Evolutionary conservation across 768 basidiomycete genomes (phyloP).

Genomic region (Trametes sanguinea): DNA sequence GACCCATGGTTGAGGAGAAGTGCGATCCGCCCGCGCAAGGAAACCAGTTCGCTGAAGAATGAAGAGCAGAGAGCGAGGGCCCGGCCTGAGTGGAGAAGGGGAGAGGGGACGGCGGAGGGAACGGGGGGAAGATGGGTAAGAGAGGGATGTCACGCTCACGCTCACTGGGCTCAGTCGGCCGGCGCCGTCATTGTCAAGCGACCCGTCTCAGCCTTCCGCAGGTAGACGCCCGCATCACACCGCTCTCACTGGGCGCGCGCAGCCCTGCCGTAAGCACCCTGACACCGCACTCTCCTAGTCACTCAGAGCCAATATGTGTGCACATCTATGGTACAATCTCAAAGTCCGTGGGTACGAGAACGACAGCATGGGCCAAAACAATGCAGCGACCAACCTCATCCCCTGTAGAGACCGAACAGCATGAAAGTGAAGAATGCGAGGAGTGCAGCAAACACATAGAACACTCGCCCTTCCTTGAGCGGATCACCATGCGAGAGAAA

Average conservation of each 20-base stretch:
- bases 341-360: no score
- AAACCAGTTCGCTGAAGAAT: conserved; percentile 2
- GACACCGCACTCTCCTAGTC: neutral
- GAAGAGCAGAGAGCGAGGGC: neutral
- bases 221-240: neutral
- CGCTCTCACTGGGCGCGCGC: neutral
- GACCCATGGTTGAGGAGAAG: conserved; percentile 1
- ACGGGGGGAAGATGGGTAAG: neutral
- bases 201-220: conserved; percentile 11
- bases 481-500: conserved; percentile 60
- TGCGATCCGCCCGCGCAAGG: neutral
- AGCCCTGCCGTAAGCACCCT: neutral
- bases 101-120: neutral
- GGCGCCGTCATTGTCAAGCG: conserved; percentile 7
- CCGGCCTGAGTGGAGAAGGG: conserved; percentile 2
- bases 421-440: conserved; percentile 41
- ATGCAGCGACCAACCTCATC: conserved; percentile 13
- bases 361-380: neutral
- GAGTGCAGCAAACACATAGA: conserved; percentile 76
- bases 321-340: no score
- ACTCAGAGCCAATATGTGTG: neutral
- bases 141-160: neutral
- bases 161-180: neutral
- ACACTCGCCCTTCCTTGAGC: conserved; percentile 80
- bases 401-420: conserved; percentile 34